Conservation (phyloP, 1,284 basidiomycete species). For the Cerrena zonata region DNA sequence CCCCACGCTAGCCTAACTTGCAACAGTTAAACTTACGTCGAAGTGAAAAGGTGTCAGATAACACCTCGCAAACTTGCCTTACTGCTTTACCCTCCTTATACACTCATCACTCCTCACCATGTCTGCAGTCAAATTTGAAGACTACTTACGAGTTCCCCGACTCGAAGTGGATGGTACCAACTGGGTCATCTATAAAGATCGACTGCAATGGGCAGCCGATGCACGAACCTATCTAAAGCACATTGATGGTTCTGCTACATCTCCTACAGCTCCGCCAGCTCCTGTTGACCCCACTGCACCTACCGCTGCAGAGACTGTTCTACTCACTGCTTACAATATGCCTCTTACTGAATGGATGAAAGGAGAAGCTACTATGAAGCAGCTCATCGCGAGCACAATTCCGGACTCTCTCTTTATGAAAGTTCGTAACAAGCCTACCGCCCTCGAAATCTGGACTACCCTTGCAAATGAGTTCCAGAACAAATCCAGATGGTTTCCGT, state of each 20-base stretch:
- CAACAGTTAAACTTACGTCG: too few relatives aligned
- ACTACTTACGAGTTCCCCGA: neutral
- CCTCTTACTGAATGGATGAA: neutral
- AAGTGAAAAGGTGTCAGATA: neutral
- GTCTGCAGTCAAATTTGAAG: neutral
- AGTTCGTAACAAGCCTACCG: constrained; percentile 1
- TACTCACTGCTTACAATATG: neutral
- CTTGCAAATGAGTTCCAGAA: constrained; percentile 12
- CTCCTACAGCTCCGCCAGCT: constrained; percentile 5
- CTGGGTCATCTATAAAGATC: constrained; percentile 13
- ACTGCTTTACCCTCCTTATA: neutral
- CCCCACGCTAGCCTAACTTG: neutral
- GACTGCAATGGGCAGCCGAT: constrained; percentile 8
- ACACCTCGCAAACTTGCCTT: neutral
- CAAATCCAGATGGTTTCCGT: constrained; percentile 17
- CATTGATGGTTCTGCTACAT: constrained; percentile 6
- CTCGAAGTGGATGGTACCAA: constrained; percentile 1
- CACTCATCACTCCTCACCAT: neutral
- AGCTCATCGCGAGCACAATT: constrained; percentile 7
- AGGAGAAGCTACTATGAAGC: constrained; percentile 4
- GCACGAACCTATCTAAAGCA: constrained; percentile 9
- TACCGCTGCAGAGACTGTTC: neutral
- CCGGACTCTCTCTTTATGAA: constrained; percentile 10
- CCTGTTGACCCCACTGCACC: constrained; percentile 1
- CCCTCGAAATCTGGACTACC: constrained; percentile 14